Percentiles rank a stretch among this genome's conserved stretches.
phyloP scores from a whole-genome alignment of 345 rosid genomes.

The Theobroma cacao region DNA sequence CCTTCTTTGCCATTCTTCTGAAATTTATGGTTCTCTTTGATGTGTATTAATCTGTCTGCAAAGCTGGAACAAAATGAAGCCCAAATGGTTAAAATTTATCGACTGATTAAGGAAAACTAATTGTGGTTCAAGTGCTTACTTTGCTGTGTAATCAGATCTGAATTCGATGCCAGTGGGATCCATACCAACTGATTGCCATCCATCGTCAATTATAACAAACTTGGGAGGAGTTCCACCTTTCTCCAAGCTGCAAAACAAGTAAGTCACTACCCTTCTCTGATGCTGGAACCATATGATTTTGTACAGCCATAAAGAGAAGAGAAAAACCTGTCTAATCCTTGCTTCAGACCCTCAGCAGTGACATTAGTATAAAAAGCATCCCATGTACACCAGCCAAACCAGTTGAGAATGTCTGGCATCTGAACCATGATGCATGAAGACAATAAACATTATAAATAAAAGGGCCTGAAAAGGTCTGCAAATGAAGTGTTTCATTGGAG shows the following conservation, averaged over 20 bases:
- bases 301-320: neutral
- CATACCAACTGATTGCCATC: constrained; percentile 73
- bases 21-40: constrained; percentile 64
- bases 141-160: constrained; percentile 56
- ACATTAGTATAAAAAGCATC: constrained; percentile 69
- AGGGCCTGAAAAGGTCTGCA: neutral
- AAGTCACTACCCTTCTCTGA: constrained; percentile 24
- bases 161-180: constrained; percentile 39
- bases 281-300: neutral
- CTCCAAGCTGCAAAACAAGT: constrained; percentile 38
- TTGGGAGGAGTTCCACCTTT: constrained; percentile 53
- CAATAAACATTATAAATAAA: neutral
- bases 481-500: neutral
- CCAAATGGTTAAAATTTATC: neutral
- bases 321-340: constrained; percentile 54
- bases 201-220: constrained; percentile 64
- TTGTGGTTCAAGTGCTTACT: constrained; percentile 33
- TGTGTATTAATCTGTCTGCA: constrained; percentile 50
- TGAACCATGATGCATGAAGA: constrained; percentile 17
- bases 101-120: neutral
- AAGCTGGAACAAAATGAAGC: constrained; percentile 35
- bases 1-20: constrained; percentile 61
- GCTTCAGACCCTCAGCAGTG: constrained; percentile 49
- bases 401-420: constrained; percentile 65
- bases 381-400: constrained; percentile 85